Evolutionary conservation across 176 grass and related monocot species (phyloP), one percentile per base, ranked within the genome.

Genomic region (Triticum aestivum): DNA sequence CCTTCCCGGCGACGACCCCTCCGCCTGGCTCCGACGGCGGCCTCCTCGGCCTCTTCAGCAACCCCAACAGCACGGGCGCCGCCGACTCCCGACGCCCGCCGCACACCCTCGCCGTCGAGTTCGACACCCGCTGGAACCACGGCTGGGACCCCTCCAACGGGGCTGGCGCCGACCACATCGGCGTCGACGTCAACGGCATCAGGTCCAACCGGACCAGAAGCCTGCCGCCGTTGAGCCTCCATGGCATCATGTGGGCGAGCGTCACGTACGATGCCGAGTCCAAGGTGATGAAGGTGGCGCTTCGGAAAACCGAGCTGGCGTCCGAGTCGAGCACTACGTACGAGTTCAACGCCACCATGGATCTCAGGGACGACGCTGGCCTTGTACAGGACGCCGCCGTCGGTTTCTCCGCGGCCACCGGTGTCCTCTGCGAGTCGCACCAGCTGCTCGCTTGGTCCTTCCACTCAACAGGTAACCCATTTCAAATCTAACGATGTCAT

Each of bases 371-470:
- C 2, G 67, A 21, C 32, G 66, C 67, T n/a, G 49, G 51, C 10
- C 8, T 83, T 5, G 67, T 54, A 27, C 67, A 61, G 1, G 81
- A 72, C 3, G 51, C 51, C 1, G 11, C 33, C 52, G 14, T 83
- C 10, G 69, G 82, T 1, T 83, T 84, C 27, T 84, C 69, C 14
- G 54, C 82, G 35, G 35, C 82, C 54, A 74, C 81, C 1, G 81
- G 81, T 12, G 6, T 8, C 33, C 5, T 26, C 1, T 4, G 17
- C 5, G 82, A 83, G 69, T 62, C 82, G 14, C 69, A 83, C 37
- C 54, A 74, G 24, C 68, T 83, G 3, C 54, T 83, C 69, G 29
- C 69, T 20, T 83, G 82, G 69, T 74, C 82, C 5, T 84, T 84
- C 69, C 17, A 17, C 5, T 84, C 69, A 8, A 63, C 14, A 59